phyloP scores from a whole-genome alignment of 2,329 filamentous ascomycete genomes.

The Neonectria sp. region DNA sequence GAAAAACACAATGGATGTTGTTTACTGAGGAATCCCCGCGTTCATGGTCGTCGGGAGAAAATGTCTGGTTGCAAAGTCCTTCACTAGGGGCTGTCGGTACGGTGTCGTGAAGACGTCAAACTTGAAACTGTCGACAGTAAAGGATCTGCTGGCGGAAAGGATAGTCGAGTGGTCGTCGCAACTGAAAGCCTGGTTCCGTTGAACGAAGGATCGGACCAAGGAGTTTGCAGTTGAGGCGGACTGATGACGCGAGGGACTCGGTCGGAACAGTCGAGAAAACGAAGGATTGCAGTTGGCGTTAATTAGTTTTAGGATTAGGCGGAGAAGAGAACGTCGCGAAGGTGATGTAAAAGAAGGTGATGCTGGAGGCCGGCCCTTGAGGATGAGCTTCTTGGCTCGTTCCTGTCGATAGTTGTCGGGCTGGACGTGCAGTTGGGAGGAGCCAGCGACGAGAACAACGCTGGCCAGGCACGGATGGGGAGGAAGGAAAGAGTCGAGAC shows the following conservation, averaged over 20 bases:
- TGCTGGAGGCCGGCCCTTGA: constrained; percentile 39
- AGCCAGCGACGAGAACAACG: constrained; percentile 45
- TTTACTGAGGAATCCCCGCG: constrained; percentile 33
- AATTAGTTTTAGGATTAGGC: constrained; percentile 48
- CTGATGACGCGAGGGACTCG: constrained; percentile 30
- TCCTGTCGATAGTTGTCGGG: constrained; percentile 45
- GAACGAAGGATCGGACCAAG: constrained; percentile 40
- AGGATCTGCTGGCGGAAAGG: constrained; percentile 45
- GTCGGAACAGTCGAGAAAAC: constrained; percentile 35
- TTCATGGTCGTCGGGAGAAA: constrained; percentile 41
- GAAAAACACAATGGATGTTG: constrained; percentile 29
- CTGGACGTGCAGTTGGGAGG: constrained; percentile 40
- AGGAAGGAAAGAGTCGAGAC: constrained; percentile 35
- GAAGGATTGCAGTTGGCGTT: constrained; percentile 45
- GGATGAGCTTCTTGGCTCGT: constrained; percentile 42
- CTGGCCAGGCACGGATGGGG: constrained; percentile 45
- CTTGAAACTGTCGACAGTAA: constrained; percentile 5
- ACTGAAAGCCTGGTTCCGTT: constrained; percentile 49
- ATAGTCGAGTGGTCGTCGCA: constrained; percentile 49
- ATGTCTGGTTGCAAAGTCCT: constrained; percentile 28
- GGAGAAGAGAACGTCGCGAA: constrained; percentile 43
- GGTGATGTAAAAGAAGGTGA: constrained; percentile 38
- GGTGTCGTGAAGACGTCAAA: constrained; percentile 11
- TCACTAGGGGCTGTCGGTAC: constrained; percentile 25
- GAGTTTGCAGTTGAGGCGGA: constrained; percentile 36